Percentiles rank a stretch among this genome's conserved stretches.
These are phyloP conservation scores for Trichophaea hybrida DNA, from an alignment of 2,329 filamentous ascomycete genomes.

Conservation along the genomic window DNA sequence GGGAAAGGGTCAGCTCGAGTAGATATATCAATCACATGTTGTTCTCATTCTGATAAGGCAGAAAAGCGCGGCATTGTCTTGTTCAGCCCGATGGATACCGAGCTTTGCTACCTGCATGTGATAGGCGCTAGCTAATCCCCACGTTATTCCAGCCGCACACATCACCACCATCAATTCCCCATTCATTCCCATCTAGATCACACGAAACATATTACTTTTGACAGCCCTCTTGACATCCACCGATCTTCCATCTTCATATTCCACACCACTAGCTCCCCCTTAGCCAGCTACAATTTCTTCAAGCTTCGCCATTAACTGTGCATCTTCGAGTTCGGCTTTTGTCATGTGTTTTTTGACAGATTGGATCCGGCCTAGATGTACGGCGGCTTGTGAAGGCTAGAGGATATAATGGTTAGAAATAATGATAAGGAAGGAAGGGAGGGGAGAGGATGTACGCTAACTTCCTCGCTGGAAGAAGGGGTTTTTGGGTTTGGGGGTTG, in stretches of 20 bases:
- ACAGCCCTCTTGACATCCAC: constrained; percentile 60
- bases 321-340: constrained; percentile 34
- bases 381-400: neutral
- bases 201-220: constrained; percentile 62
- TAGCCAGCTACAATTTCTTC: constrained; percentile 50
- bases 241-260: constrained; percentile 60
- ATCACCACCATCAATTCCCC: neutral
- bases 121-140: too few relatives aligned
- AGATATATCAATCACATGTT: too few relatives aligned
- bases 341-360: neutral
- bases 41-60: too few relatives aligned
- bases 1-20: neutral
- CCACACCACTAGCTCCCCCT: constrained; percentile 55
- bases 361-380: neutral
- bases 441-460: too few relatives aligned
- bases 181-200: constrained; percentile 38
- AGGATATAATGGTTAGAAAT: too few relatives aligned
- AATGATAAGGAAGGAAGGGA: too few relatives aligned
- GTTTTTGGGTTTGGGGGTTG: too few relatives aligned
- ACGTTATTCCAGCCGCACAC: neutral
- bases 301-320: constrained; percentile 50
- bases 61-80: too few relatives aligned
- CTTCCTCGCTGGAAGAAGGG: too few relatives aligned
- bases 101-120: too few relatives aligned
- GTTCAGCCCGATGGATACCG: too few relatives aligned